A percentile compares a stretch with the other conserved stretches of the same genome.
Conservation (phyloP, 225 moss, liverwort and hornwort genomes). For the Sphagnum tenellum region DNA sequence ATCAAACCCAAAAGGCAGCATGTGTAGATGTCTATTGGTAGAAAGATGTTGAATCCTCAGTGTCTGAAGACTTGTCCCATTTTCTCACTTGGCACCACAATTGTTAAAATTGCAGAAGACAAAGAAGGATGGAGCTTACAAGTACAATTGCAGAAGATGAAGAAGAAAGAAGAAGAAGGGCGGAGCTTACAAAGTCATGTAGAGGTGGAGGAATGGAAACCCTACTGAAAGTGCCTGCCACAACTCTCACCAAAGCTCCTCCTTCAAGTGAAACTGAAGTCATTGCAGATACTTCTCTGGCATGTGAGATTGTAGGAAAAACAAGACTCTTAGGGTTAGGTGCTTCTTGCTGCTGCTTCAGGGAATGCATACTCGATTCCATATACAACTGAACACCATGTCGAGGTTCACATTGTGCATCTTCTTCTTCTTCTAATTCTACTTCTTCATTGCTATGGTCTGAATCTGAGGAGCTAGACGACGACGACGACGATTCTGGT, state of each 20-base stretch:
- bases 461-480: too few species aligned
- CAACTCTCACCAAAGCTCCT: conserved; percentile 33
- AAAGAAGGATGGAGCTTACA: not conserved
- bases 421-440: not conserved
- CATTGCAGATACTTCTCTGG: conserved; percentile 38
- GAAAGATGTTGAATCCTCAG: too few species aligned
- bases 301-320: conserved; percentile 32
- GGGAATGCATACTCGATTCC: conserved; percentile 27
- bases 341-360: conserved; percentile 5
- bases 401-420: conserved; percentile 25
- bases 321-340: conserved; percentile 19
- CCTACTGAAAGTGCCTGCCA: conserved; percentile 18
- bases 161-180: not conserved
- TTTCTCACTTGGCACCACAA: not conserved
- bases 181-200: conserved; percentile 38
- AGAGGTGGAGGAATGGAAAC: conserved; percentile 25
- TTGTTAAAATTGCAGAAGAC: not conserved
- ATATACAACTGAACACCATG: conserved; percentile 49
- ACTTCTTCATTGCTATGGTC: too few species aligned
- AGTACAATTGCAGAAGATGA: not conserved
- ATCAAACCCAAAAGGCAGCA: too few species aligned
- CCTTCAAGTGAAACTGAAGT: conserved; percentile 16
- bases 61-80: too few species aligned
- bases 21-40: too few species aligned
- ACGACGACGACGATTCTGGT: not conserved